Conservation (phyloP, 2,329 filamentous ascomycete species). For the Clonostachys byssicola region DNA sequence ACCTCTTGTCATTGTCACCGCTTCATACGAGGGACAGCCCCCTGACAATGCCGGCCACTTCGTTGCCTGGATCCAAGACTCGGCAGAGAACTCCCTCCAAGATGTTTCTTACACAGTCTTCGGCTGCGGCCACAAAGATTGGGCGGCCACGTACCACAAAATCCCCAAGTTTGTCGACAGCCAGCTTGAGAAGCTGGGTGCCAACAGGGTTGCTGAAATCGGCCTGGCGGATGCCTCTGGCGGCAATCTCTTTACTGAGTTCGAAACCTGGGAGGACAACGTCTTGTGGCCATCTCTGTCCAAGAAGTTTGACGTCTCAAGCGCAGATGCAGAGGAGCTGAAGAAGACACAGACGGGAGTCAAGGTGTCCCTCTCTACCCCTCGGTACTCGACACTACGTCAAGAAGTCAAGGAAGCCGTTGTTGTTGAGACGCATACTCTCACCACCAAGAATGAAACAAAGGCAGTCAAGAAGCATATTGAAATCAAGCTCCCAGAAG, state of each 20-base stretch:
- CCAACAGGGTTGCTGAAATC: conserved; percentile 21
- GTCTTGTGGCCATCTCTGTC: conserved; percentile 38
- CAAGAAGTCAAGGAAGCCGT: conserved; percentile 56
- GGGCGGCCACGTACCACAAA: conserved; percentile 54
- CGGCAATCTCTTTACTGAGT: conserved; percentile 56
- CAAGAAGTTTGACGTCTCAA: conserved; percentile 34
- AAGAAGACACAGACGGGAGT: not conserved
- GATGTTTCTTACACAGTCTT: conserved; percentile 62
- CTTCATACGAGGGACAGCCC: conserved; percentile 67
- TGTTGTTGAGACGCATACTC: conserved; percentile 43
- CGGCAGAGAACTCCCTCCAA: conserved; percentile 37
- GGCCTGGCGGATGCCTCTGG: conserved; percentile 53
- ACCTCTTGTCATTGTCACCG: conserved; percentile 61
- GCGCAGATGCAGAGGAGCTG: conserved; percentile 18
- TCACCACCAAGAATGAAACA: conserved; percentile 41
- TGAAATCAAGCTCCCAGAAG: conserved; percentile 57
- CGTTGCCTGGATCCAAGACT: conserved; percentile 54
- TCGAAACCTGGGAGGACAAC: conserved; percentile 60
- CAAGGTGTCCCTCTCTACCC: conserved; percentile 41
- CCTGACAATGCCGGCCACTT: conserved; percentile 66
- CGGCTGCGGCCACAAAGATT: conserved; percentile 58
- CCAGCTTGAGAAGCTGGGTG: conserved; percentile 26
- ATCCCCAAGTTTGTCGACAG: conserved; percentile 56
- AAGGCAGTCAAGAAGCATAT: conserved; percentile 51
- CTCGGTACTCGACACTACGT: conserved; percentile 48